Conservation (phyloP, 2,329 filamentous ascomycete genomes). For the Didymella pinodella region DNA sequence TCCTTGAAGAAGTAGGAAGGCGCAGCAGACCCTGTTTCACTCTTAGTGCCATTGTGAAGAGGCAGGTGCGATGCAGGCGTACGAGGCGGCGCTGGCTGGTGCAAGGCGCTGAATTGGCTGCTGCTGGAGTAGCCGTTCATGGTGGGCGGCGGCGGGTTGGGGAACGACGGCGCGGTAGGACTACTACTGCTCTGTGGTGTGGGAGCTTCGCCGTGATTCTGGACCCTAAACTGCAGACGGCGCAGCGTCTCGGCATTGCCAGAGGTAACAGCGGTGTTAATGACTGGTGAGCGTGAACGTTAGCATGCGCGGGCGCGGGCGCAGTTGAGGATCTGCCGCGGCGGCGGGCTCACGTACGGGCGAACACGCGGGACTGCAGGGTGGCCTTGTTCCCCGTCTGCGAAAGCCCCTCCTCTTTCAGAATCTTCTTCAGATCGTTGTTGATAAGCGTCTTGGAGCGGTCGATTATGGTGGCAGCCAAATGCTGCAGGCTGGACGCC, state of each 20-base stretch:
- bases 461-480: slow-evolving; percentile 50
- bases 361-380: slow-evolving; percentile 78
- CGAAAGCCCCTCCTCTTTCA: slow-evolving; percentile 72
- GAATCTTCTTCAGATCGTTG: slow-evolving; percentile 77
- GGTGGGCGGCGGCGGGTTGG: slow-evolving; percentile 27
- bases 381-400: slow-evolving; percentile 84
- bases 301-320: slow-evolving; percentile 22
- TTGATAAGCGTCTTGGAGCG: slow-evolving; percentile 66
- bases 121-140: slow-evolving; percentile 26
- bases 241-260: slow-evolving; percentile 49
- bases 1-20: slow-evolving; percentile 67
- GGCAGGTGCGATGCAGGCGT: slow-evolving; percentile 15
- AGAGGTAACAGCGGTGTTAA: slow-evolving; percentile 44
- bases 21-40: slow-evolving; percentile 39
- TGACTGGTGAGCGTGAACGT: slow-evolving; percentile 47
- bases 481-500: slow-evolving; percentile 53
- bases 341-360: slow-evolving; percentile 67
- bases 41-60: slow-evolving; percentile 17
- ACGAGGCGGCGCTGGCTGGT: slow-evolving; percentile 28
- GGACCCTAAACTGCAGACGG: slow-evolving; percentile 51
- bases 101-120: slow-evolving; percentile 15
- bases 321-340: slow-evolving; percentile 20
- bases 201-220: slow-evolving; percentile 52
- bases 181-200: slow-evolving; percentile 31
- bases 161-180: slow-evolving; percentile 29